Conservation (phyloP, 208 protist genomes). For the Leishmania major region DNA sequence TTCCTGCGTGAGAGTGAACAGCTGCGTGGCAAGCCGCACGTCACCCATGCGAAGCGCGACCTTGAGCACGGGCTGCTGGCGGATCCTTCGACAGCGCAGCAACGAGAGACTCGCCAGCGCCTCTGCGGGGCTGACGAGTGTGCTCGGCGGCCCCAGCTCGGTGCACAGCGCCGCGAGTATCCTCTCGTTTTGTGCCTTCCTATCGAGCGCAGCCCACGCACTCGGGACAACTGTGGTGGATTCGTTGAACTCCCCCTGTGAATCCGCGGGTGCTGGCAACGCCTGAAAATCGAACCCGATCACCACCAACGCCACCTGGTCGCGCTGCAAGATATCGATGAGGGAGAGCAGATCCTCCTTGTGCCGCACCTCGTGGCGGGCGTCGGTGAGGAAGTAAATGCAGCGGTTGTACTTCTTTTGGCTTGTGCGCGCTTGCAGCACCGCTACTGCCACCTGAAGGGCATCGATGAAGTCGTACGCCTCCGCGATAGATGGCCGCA, state of each 20-base stretch:
- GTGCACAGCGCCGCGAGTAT: constrained; percentile 59
- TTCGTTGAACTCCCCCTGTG: not conserved
- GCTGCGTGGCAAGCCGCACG: constrained; percentile 71
- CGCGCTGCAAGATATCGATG: constrained; percentile 38
- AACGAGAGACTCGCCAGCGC: constrained; percentile 35
- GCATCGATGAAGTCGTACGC: constrained; percentile 83
- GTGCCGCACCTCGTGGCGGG: constrained; percentile 56
- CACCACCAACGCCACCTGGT: constrained; percentile 77
- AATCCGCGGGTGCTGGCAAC: constrained; percentile 19
- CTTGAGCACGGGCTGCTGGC: constrained; percentile 44
- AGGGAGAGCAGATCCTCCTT: constrained; percentile 67
- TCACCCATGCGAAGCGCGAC: constrained; percentile 68
- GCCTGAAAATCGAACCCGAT: constrained; percentile 66
- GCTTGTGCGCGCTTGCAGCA: constrained; percentile 59
- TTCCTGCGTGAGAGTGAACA: constrained; percentile 66
- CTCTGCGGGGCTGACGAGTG: constrained; percentile 46
- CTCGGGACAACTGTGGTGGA: not conserved
- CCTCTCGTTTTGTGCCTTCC: constrained; percentile 69
- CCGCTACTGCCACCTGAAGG: constrained; percentile 71
- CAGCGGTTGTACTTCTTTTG: constrained; percentile 62
- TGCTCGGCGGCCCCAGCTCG: constrained; percentile 36
- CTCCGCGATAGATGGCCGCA: not conserved
- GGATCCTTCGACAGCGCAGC: constrained; percentile 39
- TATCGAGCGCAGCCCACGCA: constrained; percentile 18
- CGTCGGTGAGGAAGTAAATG: constrained; percentile 91